Evolutionary conservation across 768 basidiomycete species (phyloP), one percentile per base, ranked within the genome.

Genomic region (Paxillus ammoniavirescens): DNA sequence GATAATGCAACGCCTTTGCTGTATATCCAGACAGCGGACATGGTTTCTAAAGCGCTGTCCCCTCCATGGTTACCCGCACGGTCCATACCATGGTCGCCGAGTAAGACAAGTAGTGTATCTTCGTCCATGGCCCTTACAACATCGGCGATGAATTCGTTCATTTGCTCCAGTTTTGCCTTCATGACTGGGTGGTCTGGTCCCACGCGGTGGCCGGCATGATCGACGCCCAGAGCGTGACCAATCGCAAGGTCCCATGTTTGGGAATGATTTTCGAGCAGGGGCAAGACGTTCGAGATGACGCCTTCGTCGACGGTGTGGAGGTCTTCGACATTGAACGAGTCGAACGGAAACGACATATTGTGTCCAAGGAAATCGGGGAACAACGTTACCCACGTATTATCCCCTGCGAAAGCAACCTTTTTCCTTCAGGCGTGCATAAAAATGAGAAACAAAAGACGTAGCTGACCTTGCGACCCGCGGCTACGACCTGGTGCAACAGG

Each of bases 11-110:
- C 71, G 0, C 82, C 80, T 67, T 95, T 96, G 73, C 88, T 90
- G 72, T 97, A 99, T 42, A 98, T 74, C 96, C 96, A 98, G 36
- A 96, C 70, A 0, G 81, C 93, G 1, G 93, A 77, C 10, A 89
- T 87, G 0, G 93, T 92, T 65, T 99, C 96, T 28, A 88, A 79
- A 4, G 76, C 74, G 1, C 87, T 86, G 62, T 98, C 97, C 1
- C 97, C 96, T 0, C 97, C 97, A 60, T 98, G 96, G 61, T 99
- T 95, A 2, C 97, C 97, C 18, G 88, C 80, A 38, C 81, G 76
- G 62, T 98, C 94, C 97, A 99, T 98, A 0, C 97, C 97, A 63
- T 98, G 97, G 66, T 99, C 96, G 1, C 97, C 97, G 1, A 98
- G 75, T 2, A 99, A 80, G 50, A 99, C 83, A 5, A 99, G 78